Evolutionary conservation across 2,329 filamentous ascomycete genomes (phyloP).

Genomic region (Aquanectria penicillioides): DNA sequence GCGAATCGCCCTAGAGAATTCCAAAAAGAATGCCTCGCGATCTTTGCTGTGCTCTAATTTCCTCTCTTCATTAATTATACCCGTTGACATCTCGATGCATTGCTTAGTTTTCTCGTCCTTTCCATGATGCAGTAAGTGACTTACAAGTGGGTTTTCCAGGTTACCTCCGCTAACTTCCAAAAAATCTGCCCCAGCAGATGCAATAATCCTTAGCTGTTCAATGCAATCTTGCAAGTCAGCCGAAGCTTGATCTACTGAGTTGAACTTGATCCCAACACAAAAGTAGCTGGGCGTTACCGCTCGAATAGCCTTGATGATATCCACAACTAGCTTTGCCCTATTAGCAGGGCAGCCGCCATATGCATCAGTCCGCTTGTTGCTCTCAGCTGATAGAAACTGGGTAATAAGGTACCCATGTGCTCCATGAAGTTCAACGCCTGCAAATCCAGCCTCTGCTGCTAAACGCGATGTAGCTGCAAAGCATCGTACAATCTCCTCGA

Average conservation of each 20-base stretch:
- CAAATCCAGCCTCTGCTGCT: constrained; percentile 55
- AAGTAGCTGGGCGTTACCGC: constrained; percentile 50
- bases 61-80: constrained; percentile 28
- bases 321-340: constrained; percentile 59
- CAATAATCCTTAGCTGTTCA: constrained; percentile 63
- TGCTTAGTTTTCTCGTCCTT: no score
- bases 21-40: constrained; percentile 74
- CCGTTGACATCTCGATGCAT: no score
- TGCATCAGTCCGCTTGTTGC: constrained; percentile 61
- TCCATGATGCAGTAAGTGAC: neutral
- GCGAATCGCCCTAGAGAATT: constrained; percentile 65
- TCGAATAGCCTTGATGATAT: constrained; percentile 56
- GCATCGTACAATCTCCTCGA: constrained; percentile 58
- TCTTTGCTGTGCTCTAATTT: constrained; percentile 53
- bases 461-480: constrained; percentile 64
- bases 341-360: constrained; percentile 63
- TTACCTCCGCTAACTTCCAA: constrained; percentile 73
- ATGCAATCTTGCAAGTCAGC: constrained; percentile 60
- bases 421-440: constrained; percentile 54
- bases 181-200: constrained; percentile 66
- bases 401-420: constrained; percentile 66
- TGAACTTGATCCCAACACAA: constrained; percentile 63
- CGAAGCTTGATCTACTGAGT: constrained; percentile 62
- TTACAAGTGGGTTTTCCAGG: constrained; percentile 61
- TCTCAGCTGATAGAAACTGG: constrained; percentile 62